Evolutionary conservation across 2,329 filamentous ascomycete species (phyloP).

Genomic region (Verruconis gallopava): DNA sequence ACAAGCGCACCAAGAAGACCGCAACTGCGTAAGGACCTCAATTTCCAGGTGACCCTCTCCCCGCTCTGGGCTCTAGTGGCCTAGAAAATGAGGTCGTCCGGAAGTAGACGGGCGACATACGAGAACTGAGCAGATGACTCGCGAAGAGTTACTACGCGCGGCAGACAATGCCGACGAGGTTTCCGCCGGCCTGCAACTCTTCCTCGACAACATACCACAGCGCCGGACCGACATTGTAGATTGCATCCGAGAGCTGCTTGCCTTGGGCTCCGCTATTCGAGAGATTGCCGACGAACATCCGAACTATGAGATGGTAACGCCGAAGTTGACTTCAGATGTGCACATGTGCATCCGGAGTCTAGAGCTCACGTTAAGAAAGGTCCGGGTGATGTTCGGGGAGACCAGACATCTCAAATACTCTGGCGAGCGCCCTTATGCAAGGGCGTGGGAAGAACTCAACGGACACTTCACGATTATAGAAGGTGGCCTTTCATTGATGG

Average conservation of each 20-base stretch:
- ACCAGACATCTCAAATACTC: conserved; percentile 21
- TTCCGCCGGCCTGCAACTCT: conserved; percentile 36
- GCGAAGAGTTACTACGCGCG: conserved; percentile 21
- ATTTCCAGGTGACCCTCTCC: not conserved
- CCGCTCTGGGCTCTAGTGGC: not conserved
- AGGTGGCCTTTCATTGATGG: conserved; percentile 29
- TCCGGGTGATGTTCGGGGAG: conserved; percentile 29
- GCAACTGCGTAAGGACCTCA: not conserved
- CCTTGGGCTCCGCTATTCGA: conserved; percentile 38
- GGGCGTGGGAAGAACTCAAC: conserved; percentile 39
- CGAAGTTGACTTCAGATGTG: conserved; percentile 8
- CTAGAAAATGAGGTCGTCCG: not conserved
- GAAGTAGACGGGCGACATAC: not conserved
- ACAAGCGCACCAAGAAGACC: too few relatives aligned
- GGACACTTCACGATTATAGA: conserved; percentile 34
- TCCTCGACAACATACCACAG: conserved; percentile 38
- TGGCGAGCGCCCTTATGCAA: conserved; percentile 29
- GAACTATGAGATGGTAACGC: conserved; percentile 2
- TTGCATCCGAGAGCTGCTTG: conserved; percentile 41
- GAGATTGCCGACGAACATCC: conserved; percentile 21
- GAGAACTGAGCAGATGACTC: too few relatives aligned
- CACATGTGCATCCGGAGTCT: conserved; percentile 10
- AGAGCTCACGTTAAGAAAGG: conserved; percentile 4
- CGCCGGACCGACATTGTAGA: conserved; percentile 39
- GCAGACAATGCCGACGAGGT: conserved; percentile 40